Evolutionary conservation across 164 flowering plant species (phyloP).

Genomic region (Annona cherimola): DNA sequence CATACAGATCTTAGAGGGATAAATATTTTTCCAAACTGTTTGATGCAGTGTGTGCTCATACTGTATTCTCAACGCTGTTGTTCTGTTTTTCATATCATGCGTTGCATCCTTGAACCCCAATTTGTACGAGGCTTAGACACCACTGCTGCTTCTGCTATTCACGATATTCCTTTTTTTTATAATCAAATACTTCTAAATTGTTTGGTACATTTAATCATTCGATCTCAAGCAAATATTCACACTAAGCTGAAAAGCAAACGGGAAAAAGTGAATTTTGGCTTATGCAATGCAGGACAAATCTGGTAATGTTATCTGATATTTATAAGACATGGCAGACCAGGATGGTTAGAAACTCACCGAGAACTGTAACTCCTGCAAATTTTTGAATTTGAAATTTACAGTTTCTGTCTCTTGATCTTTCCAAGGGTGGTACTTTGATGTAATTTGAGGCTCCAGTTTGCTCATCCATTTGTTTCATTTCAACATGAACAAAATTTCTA

Average conservation of each 20-base stretch:
- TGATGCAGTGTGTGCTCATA: not conserved
- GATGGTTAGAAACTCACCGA: not conserved
- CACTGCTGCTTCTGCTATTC: no score
- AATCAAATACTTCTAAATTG: no score
- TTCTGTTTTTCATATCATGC: no score
- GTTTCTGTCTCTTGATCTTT: not conserved
- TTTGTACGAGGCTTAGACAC: no score
- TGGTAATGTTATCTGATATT: not conserved
- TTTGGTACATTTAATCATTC: no score
- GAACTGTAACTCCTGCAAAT: not conserved
- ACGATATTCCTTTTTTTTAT: no score
- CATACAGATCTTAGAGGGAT: no score
- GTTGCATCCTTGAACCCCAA: no score
- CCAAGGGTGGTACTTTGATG: not conserved
- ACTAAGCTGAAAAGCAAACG: no score
- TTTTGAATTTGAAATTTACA: not conserved
- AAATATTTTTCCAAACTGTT: not conserved
- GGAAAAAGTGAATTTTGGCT: no score
- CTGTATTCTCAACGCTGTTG: no score
- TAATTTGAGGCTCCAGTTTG: not conserved
- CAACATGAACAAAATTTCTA: not conserved
- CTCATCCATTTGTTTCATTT: not conserved
- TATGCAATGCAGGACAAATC: not conserved
- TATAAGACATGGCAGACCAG: not conserved
- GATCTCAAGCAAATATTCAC: no score